Evolutionary conservation across 768 basidiomycete species (phyloP).

Genomic region (Tulasnella calospora): DNA sequence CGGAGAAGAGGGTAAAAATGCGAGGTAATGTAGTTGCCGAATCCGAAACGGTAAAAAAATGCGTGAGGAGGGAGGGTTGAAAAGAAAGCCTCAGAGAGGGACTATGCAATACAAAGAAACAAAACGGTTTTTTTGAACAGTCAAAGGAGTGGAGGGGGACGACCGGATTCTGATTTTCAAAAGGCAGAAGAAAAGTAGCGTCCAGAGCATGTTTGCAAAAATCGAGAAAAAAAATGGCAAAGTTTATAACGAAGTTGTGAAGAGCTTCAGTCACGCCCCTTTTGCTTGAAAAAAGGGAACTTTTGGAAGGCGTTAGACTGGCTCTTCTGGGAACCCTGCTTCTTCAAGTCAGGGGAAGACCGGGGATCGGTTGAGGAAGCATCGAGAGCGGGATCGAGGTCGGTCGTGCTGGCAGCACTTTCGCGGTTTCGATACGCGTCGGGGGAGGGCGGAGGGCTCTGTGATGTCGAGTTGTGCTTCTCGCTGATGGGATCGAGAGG

Average conservation of each 20-base stretch:
- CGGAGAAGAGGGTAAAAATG: not conserved
- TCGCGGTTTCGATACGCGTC: not conserved
- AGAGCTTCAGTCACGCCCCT: not conserved
- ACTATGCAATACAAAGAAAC: not conserved
- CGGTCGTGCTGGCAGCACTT: not conserved
- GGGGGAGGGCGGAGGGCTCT: not conserved
- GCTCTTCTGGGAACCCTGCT: not conserved
- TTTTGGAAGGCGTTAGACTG: not conserved
- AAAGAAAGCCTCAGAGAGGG: not conserved
- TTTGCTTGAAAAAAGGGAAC: not conserved
- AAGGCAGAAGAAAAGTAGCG: not conserved
- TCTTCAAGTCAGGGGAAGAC: not conserved
- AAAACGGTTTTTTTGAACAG: not conserved
- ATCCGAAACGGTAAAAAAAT: not conserved
- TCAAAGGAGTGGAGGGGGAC: conserved; percentile 4
- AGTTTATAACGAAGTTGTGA: not conserved
- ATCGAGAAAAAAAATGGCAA: not conserved
- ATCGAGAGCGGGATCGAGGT: not conserved
- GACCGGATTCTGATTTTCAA: not conserved
- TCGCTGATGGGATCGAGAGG: conserved; percentile 12
- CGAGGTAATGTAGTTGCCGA: not conserved
- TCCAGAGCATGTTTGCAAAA: not conserved
- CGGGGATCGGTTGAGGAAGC: not conserved
- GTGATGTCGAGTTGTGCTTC: not conserved
- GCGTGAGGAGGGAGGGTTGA: conserved; percentile 5